These are phyloP conservation scores for Cairneyella variabilis DNA, from an alignment of 495 filamentous ascomycete species.

Conservation along the genomic window DNA sequence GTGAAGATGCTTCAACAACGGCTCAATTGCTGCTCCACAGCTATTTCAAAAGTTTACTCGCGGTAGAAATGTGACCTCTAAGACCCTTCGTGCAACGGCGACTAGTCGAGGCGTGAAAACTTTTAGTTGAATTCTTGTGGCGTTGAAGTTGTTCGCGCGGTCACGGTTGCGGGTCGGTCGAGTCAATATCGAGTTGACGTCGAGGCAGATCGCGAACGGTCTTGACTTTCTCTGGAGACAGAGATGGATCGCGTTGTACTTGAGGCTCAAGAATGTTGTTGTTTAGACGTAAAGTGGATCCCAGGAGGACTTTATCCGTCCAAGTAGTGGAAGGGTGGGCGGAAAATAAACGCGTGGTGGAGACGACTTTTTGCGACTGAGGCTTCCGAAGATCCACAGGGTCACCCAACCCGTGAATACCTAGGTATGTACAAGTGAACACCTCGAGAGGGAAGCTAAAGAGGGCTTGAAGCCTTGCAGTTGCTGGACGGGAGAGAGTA, in stretches of 20 bases:
- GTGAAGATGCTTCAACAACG: neutral
- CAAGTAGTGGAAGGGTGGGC: constrained; percentile 10
- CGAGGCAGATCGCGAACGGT: neutral
- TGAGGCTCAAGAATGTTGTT: constrained; percentile 24
- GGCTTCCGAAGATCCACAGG: neutral
- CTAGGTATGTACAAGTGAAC: no score
- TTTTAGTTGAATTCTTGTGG: neutral
- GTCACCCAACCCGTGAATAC: no score
- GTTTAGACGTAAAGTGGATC: constrained; percentile 24
- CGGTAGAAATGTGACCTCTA: neutral
- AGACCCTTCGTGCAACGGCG: neutral
- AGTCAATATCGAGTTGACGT: neutral
- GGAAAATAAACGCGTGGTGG: constrained; percentile 24
- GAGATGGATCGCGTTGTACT: neutral
- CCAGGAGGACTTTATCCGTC: constrained; percentile 23
- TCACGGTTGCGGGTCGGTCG: neutral
- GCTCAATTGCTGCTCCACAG: neutral
- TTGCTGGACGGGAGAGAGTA: no score
- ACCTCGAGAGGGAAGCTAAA: no score
- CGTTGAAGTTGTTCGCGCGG: neutral
- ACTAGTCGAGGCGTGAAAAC: neutral
- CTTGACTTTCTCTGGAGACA: neutral
- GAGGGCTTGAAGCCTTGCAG: no score
- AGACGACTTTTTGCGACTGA: constrained; percentile 18
- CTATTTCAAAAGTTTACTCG: neutral